Conservation (phyloP, 2,329 filamentous ascomycete species). For the Penicillium sp. region DNA sequence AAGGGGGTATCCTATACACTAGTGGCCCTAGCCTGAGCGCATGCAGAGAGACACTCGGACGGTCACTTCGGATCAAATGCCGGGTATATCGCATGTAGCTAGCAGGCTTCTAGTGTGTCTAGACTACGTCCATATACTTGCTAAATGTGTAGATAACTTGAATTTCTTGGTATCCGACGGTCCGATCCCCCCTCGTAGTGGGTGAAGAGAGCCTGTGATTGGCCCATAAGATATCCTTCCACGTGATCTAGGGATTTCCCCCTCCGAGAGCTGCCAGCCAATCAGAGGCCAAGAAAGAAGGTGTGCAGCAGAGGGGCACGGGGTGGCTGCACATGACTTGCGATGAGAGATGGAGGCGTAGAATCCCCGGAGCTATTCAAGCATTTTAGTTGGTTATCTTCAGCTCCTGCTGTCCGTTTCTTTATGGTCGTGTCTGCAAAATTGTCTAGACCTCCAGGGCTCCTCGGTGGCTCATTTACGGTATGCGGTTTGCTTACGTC, state of each 20-base stretch:
- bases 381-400: conserved; percentile 10
- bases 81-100: neutral
- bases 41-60: neutral
- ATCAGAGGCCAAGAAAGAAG: conserved; percentile 16
- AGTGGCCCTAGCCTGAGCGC: neutral
- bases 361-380: conserved; percentile 10
- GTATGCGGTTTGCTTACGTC: neutral
- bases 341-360: conserved; percentile 5
- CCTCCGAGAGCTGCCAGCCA: conserved; percentile 19
- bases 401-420: neutral
- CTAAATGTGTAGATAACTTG: neutral
- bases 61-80: neutral
- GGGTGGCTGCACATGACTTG: conserved; percentile 34
- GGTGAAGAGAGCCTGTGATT: conserved; percentile 5
- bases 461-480: neutral
- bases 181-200: conserved; percentile 1
- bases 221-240: conserved; percentile 5
- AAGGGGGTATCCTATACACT: neutral
- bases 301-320: conserved; percentile 29
- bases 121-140: neutral
- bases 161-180: conserved; percentile 3
- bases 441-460: neutral
- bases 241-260: conserved; percentile 26
- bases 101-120: neutral
- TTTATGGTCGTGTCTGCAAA: neutral